These are phyloP conservation scores for Thelonectria discophora DNA, from an alignment of 2,329 filamentous ascomycete genomes.

Conservation along the genomic window DNA sequence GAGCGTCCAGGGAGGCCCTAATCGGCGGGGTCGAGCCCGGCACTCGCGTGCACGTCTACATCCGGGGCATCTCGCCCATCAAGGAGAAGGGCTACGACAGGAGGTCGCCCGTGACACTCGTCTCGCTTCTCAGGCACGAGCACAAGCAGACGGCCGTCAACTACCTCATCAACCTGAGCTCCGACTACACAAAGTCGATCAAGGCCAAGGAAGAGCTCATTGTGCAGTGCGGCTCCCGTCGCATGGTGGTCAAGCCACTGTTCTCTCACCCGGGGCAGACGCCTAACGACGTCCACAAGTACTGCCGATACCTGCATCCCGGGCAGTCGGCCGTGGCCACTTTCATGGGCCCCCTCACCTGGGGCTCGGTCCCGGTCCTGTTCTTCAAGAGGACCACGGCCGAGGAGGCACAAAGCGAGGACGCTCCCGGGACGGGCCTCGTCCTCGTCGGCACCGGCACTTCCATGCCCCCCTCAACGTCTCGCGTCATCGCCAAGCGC, in stretches of 20 bases:
- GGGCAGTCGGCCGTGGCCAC: constrained; percentile 89
- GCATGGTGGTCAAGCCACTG: constrained; percentile 87
- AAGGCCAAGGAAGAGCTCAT: constrained; percentile 94
- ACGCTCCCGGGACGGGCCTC: constrained; percentile 60
- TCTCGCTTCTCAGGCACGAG: constrained; percentile 91
- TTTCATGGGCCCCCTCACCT: constrained; percentile 89
- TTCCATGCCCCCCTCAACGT: constrained; percentile 77
- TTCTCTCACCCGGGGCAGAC: constrained; percentile 92
- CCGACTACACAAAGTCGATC: constrained; percentile 77
- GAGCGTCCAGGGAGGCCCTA: constrained; percentile 81
- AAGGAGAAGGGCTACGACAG: constrained; percentile 59
- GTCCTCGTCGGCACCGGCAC: constrained; percentile 88
- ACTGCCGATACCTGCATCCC: constrained; percentile 88
- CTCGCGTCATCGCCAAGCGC: constrained; percentile 89
- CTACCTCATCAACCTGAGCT: constrained; percentile 85
- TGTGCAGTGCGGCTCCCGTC: constrained; percentile 87
- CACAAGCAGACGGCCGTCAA: constrained; percentile 93
- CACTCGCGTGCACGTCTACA: constrained; percentile 81
- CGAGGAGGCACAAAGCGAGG: constrained; percentile 54
- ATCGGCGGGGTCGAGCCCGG: constrained; percentile 88
- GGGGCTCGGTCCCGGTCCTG: constrained; percentile 89
- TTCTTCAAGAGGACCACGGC: constrained; percentile 76
- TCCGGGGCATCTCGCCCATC: constrained; percentile 62
- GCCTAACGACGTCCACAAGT: constrained; percentile 97
- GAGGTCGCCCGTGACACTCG: constrained; percentile 71